Evolutionary conservation across 352 stramenopile species (phyloP).

Genomic region (Globisporangium cederbergense): DNA sequence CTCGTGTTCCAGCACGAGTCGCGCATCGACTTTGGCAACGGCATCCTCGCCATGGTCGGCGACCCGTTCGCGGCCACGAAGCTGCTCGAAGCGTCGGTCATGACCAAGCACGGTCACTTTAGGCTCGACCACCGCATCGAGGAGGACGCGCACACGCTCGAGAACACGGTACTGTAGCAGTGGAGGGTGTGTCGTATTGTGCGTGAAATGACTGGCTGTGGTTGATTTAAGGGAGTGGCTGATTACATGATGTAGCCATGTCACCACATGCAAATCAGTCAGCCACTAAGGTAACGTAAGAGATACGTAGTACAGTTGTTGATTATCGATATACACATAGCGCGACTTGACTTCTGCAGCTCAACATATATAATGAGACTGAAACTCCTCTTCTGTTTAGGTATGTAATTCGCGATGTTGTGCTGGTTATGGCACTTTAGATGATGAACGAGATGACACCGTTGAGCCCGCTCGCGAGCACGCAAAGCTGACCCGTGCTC

Average conservation of each 20-base stretch:
- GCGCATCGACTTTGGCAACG: conserved; percentile 42
- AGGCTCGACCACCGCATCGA: conserved; percentile 35
- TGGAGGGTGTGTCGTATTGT: neutral
- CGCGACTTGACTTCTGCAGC: no score
- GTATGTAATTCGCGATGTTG: no score
- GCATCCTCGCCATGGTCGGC: conserved; percentile 47
- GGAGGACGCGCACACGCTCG: conserved; percentile 38
- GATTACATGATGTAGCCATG: neutral
- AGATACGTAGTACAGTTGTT: no score
- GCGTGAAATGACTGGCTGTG: neutral
- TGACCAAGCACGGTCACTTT: conserved; percentile 61
- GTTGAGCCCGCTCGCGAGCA: conserved; percentile 36
- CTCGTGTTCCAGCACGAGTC: conserved; percentile 60
- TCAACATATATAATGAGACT: no score
- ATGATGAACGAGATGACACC: conserved; percentile 32
- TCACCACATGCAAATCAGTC: neutral
- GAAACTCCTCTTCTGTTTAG: no score
- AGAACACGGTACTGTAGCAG: conserved; percentile 27
- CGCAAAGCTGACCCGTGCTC: conserved; percentile 30
- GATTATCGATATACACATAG: no score
- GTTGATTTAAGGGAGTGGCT: neutral
- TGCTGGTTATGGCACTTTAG: neutral
- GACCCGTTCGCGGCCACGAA: conserved; percentile 53
- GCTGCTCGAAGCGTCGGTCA: conserved; percentile 43
- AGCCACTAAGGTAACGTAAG: no score